phyloP scores from a whole-genome alignment of 139 green algal species.

The Chlorella ohadii region DNA sequence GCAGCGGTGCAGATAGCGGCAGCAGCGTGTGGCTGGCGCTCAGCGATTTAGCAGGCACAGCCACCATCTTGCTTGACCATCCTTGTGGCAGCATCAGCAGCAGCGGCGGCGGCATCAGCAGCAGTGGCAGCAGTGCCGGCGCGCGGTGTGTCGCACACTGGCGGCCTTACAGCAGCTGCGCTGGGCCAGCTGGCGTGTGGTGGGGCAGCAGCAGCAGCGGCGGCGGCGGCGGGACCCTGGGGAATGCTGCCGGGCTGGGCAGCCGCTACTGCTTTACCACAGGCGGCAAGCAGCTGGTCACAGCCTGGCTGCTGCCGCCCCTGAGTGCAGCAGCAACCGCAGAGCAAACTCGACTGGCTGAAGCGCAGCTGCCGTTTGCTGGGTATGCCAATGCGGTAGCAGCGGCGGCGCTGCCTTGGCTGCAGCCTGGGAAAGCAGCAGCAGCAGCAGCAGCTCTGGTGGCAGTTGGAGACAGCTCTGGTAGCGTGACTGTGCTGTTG shows the following conservation, averaged over 20 bases:
- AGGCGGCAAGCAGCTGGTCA: neutral
- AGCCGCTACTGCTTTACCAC: conserved; percentile 18
- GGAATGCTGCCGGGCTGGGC: neutral
- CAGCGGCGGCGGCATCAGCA: neutral
- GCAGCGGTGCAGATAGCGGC: no score
- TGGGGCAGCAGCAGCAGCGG: conserved; percentile 26
- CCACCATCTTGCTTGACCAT: neutral
- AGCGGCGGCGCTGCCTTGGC: neutral
- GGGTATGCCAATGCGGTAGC: neutral
- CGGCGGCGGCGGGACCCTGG: neutral
- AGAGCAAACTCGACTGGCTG: neutral
- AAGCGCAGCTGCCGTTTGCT: neutral
- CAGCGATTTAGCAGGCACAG: neutral
- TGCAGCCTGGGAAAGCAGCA: neutral
- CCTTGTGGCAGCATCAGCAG: neutral
- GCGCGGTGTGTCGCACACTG: no score
- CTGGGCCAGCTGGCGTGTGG: neutral
- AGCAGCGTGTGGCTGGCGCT: neutral
- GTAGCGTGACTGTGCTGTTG: conserved; percentile 10
- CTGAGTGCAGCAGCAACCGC: neutral
- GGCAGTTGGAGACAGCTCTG: neutral
- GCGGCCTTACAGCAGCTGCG: neutral
- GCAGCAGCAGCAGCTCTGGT: conserved; percentile 13
- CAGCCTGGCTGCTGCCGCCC: conserved; percentile 9
- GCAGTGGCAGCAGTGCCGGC: neutral